Base-by-base conservation (phyloP, 208 protist species). In the Novymonas esmeraldas region DNA sequence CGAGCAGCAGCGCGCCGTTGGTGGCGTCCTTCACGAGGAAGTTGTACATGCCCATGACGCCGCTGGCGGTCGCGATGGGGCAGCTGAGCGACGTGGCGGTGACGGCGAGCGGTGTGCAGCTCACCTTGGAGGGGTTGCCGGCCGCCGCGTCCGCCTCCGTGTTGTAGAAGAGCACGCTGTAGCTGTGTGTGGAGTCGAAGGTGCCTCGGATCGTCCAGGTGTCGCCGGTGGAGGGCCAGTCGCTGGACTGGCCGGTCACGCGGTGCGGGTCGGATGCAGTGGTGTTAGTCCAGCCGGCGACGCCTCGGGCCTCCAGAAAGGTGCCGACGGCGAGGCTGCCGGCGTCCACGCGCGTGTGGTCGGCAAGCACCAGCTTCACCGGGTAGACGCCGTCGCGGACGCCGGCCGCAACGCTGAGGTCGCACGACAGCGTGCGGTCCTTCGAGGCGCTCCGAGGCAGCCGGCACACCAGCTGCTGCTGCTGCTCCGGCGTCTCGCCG, bases 81-180 rank as follows among this genome's bases (percentile, higher is more conserved):
- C 78, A 84, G 18, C 14, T 20, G 24, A 80, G 60, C 34, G 48
- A 45, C 44, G 54, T 80, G 36, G 39, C 64, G 36, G 75, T 36
- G 26, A 70, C 49, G 1, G 3, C 46, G 24, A 66, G 9, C 13
- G 41, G 22, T 31, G 33, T 38, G 54, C 75, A 76, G 29, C 38
- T 65, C 0, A 57, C 46, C 11, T 39, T 52, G 29, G 49, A 54
- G 41, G 62, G 62, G 49, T 48, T 64, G 46, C 22, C 48, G 18
- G 14, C 28, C 39, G 46, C 64, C 13, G 50, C 59, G 6, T 34
- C 36, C 10, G n/a, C 2, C 13, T 71, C 44, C 13, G 28, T 48
- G 54, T 78, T 76, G 72, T 82, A 82, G 60, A 82, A 79, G 57
- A 69, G 5, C 31, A 82, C 49, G 29, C 60, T 65, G 72, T 82